Base-by-base conservation (phyloP, 768 basidiomycete genomes). In the Suillus subaureus region DNA sequence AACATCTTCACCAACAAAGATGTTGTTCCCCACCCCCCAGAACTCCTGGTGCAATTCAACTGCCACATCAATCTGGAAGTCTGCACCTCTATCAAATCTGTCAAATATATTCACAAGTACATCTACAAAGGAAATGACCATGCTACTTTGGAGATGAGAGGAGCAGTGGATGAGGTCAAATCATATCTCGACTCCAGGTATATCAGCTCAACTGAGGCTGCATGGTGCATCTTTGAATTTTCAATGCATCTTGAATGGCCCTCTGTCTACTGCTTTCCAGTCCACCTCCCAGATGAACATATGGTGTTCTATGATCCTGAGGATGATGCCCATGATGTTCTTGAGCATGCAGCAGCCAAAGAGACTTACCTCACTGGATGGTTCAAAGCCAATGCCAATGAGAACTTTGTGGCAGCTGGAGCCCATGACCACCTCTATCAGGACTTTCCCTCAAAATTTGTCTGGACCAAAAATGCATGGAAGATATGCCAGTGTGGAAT, bases 31-130 rank as follows among this genome's bases (percentile, higher is more conserved):
- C 80, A 84, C 68, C 71, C 66, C 51, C 79, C 77, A 0, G 79
- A 70, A 33, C 72, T 85, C 0, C 65, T 69, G 52, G 73, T 70
- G 0, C 69, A 74, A 31, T 84, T 77, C 65, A 26, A 78, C 62
- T 84, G 83, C 66, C 83, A 87, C 63, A 83, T 85, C 68, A 87
- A 87, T 73, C 65, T 85, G 0, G 84, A 87, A 67, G 78, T 78
- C 61, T 74, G 71, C 58, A 72, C 70, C 0, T 79, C 77, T 11
- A 67, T 85, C 43, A 73, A 72, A 9, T 68, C 82, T 4, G 61
- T 82, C 70, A 83, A 84, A 62, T 87, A 87, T 61, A 69, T 80
- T 21, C 76, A 78, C 72, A 85, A 85, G 69, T 85, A 85, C 69
- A 72, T 84, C 23, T 77, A 84, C 72, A 87, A 86, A 67, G 84